Conservation (phyloP, 257 asterid species). For the Orobanche coerulescens region DNA sequence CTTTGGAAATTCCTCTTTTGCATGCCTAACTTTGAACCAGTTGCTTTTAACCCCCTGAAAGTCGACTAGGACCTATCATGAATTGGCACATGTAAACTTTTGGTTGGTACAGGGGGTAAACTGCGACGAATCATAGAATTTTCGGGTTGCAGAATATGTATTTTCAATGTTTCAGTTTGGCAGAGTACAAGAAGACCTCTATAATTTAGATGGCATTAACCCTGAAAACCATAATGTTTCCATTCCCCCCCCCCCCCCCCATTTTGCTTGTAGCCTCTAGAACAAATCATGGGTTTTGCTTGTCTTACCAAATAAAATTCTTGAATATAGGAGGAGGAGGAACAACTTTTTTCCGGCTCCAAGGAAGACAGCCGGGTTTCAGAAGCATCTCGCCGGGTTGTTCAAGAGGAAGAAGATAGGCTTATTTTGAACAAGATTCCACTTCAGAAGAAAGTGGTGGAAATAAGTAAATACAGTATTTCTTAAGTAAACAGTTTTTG, state of each 20-base stretch:
- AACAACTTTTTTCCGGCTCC: slow-evolving; percentile 79
- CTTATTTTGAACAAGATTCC: slow-evolving; percentile 70
- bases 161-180: too few species aligned
- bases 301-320: slow-evolving; percentile 13
- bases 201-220: too few species aligned
- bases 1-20: too few species aligned
- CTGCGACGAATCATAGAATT: too few species aligned
- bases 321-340: slow-evolving; percentile 86
- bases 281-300: slow-evolving; percentile 1
- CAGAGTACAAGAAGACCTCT: too few species aligned
- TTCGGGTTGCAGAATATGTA: too few species aligned
- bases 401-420: slow-evolving; percentile 97
- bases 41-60: too few species aligned
- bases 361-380: slow-evolving; percentile 84
- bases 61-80: too few species aligned
- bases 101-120: too few species aligned
- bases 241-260: not conserved
- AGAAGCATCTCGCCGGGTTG: slow-evolving; percentile 89
- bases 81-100: too few species aligned
- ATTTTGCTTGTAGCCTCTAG: not conserved
- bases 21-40: too few species aligned
- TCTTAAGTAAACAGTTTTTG: slow-evolving; percentile 2
- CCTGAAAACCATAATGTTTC: not conserved
- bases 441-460: slow-evolving; percentile 76
- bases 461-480: slow-evolving; percentile 61